Evolutionary conservation across 108 stramenopile genomes (phyloP), one percentile per base, ranked within the genome.

Genomic region (Discostella pseudostelligera): DNA sequence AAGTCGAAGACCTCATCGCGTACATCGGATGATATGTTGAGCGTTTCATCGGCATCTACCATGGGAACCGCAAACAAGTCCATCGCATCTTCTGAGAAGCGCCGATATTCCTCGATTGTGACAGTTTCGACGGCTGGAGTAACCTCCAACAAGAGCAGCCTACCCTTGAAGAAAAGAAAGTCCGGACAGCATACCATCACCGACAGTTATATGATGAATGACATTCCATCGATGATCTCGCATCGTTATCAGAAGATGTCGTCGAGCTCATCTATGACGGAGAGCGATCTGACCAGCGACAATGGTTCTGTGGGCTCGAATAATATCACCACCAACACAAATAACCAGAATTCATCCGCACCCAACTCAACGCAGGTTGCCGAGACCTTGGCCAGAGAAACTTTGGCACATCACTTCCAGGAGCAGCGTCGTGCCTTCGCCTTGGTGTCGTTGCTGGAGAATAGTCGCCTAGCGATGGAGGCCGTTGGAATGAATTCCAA

Each of bases 371-470:
- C 54, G 62, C 69, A 28, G 70, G 70, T 14, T 67, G 63, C 63
- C 64, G 82, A 42, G 71, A 59, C 59, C 78, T 69, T 51, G 56
- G 85, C 54, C 55, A 56, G 72, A 76, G 80, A 57, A 67, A 54
- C 62, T 43, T 70, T 59, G 56, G 77, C 70, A 51, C 78, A 54
- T 35, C 67, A 64, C 47, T 68, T 76, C 56, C 57, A 68, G n/a
- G 56, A 76, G 44, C 74, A 76, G 46, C 67, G 67, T 0, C 44
- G 62, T 4, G 67, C 62, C 1, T 68, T 63, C 44, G 67, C 74
- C n/a, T 44, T 76, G 20, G 59, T 59, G n/a, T 56, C 74, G 3
- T 39, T 76, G 32, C 40, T 76, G 61, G 62, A 68, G 54, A 76
- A 76, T 25, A 76, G 67, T 51, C 74, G 62, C 14, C 2, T 58